Evolutionary conservation across 192 early-diverging fungal genomes (phyloP), one percentile per base, ranked within the genome.

Genomic region (Diversispora eburnea): DNA sequence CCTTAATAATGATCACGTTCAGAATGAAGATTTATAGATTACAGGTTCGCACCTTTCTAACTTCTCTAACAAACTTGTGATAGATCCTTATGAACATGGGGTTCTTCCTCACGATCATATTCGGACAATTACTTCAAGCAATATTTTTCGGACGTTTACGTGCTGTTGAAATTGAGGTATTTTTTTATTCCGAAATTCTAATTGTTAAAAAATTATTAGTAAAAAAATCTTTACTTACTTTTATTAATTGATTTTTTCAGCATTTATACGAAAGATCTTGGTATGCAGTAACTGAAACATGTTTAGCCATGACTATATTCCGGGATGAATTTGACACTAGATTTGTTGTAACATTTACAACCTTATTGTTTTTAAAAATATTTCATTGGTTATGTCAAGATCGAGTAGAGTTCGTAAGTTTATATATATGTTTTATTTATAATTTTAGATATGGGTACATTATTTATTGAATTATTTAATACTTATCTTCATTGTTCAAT

Each of bases 211-310:
- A 59, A 39, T 17, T 46, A 46, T 46, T n/a, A 25, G 15, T 15
- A 61, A 71, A 61, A 71, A 19, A 45, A 70, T 76, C 47, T 69
- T 45, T 54, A 22, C 46, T 8, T 9, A 13, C 46, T 8, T 66
- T 20, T 25, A 81, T 49, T 48, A 20, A 39, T n/a, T n/a, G n/a
- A n/a, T n/a, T n/a, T n/a, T n/a, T n/a, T 67, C 67, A 93, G 91
- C 96, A 97, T 75, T 82, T 98, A n/a, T 98, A 99, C 75, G 97
- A 99, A 77, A 87, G 92, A 25, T 92, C 94, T 10, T 99, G 97
- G 97, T 94, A 96, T 79, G 93, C 95, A 8, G 90, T 99, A 51
- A 97, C 95, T 47, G 97, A 99, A 78, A 97, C 94, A 4, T 94
- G 93, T 77, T 81, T 99, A 51, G 96, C 96, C 20, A 92, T 98